A percentile compares a stretch with the other conserved stretches of the same genome.
Conservation (phyloP, 768 basidiomycete genomes). For the Dioszegia aurantiaca region DNA sequence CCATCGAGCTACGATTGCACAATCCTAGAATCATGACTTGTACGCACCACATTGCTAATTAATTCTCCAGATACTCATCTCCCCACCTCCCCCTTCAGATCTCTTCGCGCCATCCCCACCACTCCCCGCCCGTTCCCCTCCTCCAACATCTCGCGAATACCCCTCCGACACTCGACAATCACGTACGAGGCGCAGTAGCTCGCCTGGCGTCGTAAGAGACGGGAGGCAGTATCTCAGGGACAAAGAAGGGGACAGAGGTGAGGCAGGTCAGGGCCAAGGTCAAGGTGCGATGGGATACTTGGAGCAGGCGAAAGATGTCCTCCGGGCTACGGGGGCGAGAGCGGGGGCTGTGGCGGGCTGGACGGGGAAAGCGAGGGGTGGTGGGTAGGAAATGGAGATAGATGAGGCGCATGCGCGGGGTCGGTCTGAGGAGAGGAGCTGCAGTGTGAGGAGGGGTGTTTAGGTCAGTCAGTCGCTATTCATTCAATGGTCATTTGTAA, state of each 20-base stretch:
- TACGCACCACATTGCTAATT: no score
- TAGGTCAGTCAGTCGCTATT: no score
- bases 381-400: background rate
- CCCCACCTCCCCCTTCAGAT: constrained; percentile 42
- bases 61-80: constrained; percentile 41
- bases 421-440: no score
- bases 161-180: constrained; percentile 16
- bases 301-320: constrained; percentile 47
- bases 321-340: constrained; percentile 42
- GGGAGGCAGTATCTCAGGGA: no score
- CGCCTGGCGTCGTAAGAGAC: constrained; percentile 11
- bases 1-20: no score
- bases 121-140: constrained; percentile 25
- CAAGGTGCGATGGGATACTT: constrained; percentile 35
- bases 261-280: no score
- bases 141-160: constrained; percentile 25
- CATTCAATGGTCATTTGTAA: no score
- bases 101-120: constrained; percentile 41
- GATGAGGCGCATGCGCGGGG: no score
- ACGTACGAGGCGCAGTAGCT: constrained; percentile 15
- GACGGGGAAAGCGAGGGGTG: constrained; percentile 24
- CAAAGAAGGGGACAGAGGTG: background rate
- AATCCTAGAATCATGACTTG: no score
- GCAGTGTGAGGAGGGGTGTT: no score
- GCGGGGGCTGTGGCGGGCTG: constrained; percentile 42